phyloP scores from a whole-genome alignment of 2,329 filamentous ascomycete species.

The Microdochium trichocladiopsis region DNA sequence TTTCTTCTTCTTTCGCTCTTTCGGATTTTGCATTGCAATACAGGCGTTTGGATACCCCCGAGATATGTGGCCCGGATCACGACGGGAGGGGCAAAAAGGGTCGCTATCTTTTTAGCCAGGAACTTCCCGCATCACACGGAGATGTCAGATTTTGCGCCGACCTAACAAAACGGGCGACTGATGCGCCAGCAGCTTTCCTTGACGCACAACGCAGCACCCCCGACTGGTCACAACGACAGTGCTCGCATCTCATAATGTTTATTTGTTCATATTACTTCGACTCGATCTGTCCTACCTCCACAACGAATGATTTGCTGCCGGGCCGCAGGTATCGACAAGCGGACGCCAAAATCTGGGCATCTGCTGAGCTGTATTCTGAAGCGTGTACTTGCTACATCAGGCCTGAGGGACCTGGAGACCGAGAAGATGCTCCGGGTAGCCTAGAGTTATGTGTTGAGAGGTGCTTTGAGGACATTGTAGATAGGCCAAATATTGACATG shows the following conservation, averaged over 20 bases:
- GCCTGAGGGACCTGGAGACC: too few species aligned
- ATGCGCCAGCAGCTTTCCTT: slow-evolving; percentile 8
- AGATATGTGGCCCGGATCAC: not conserved
- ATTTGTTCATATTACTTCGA: slow-evolving; percentile 19
- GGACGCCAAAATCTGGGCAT: too few species aligned
- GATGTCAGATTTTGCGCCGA: slow-evolving; percentile 8
- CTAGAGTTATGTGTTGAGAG: not conserved
- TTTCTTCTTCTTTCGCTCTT: not conserved
- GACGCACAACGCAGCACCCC: slow-evolving; percentile 2
- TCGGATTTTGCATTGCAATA: not conserved
- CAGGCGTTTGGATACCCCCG: not conserved
- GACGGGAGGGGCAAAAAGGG: not conserved
- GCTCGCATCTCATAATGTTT: slow-evolving; percentile 22
- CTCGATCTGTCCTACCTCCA: too few species aligned
- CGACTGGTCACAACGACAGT: slow-evolving; percentile 11
- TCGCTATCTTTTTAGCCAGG: slow-evolving; percentile 1
- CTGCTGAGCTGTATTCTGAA: too few species aligned
- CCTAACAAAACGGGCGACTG: slow-evolving; percentile 6
- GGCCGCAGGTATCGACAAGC: too few species aligned
- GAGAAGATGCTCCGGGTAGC: too few species aligned
- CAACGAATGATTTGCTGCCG: too few species aligned
- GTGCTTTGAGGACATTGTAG: not conserved
- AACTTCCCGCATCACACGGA: too few species aligned
- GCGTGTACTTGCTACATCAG: too few species aligned
- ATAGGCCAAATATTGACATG: not conserved